Percentiles rank a stretch among this genome's conserved stretches.
phyloP scores from a whole-genome alignment of 2,329 filamentous ascomycete species.

The Neophaeococcomyces aloes region DNA sequence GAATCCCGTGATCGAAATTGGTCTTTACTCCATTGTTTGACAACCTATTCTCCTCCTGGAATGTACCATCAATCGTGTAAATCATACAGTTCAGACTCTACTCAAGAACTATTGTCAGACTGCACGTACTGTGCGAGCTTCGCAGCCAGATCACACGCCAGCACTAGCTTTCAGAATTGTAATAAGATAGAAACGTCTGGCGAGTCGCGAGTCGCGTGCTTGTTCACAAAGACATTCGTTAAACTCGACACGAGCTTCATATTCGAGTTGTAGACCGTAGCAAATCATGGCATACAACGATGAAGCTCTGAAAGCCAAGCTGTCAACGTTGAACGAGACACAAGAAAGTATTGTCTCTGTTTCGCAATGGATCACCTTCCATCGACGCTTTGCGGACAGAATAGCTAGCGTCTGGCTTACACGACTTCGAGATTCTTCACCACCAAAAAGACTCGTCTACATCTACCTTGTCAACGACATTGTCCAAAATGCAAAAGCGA shows the following conservation, averaged over 20 bases:
- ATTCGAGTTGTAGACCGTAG: slow-evolving; percentile 8
- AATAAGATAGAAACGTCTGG: too few species aligned
- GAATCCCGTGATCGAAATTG: too few species aligned
- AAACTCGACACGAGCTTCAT: not conserved
- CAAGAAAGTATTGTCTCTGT: slow-evolving; percentile 95
- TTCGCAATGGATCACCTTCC: slow-evolving; percentile 98
- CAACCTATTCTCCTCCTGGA: too few species aligned
- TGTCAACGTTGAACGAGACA: slow-evolving; percentile 90
- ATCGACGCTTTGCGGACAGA: slow-evolving; percentile 78
- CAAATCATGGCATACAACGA: slow-evolving; percentile 80
- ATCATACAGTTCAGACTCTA: too few species aligned
- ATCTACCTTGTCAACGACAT: slow-evolving; percentile 97
- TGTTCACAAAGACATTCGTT: too few species aligned
- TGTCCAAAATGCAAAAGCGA: slow-evolving; percentile 87
- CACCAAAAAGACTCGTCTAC: slow-evolving; percentile 76
- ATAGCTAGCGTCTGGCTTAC: slow-evolving; percentile 89
- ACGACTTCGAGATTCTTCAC: slow-evolving; percentile 74
- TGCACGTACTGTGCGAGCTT: too few species aligned
- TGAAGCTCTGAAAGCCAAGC: slow-evolving; percentile 87
- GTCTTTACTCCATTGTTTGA: too few species aligned
- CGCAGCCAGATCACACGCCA: too few species aligned
- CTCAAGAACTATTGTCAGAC: too few species aligned
- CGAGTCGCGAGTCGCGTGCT: too few species aligned
- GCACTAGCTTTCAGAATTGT: too few species aligned
- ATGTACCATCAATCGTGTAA: too few species aligned